These are phyloP conservation scores for Yarrowia sp. DNA, from an alignment of 805 yeast species.

Conservation along the genomic window DNA sequence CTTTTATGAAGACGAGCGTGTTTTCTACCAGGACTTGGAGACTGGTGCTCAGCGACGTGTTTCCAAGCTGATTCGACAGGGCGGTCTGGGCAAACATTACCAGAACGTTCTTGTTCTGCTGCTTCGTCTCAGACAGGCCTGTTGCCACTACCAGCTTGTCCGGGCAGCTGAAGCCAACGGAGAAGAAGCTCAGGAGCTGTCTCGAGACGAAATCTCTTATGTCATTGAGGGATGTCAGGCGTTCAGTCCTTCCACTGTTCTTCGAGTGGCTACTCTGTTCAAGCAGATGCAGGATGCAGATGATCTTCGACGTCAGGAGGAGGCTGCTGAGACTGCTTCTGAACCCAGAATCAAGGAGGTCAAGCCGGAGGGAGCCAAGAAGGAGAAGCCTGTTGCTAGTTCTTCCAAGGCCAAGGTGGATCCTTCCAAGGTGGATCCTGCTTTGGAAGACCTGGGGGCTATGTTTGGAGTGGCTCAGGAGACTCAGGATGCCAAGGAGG, in stretches of 20 bases:
- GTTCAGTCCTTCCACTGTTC: conserved; percentile 8
- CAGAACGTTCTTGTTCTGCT: conserved; percentile 38
- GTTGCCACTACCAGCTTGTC: conserved; percentile 37
- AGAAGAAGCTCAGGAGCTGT: background rate
- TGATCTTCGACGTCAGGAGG: conserved; percentile 9
- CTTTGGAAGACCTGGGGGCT: background rate
- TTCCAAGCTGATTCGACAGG: conserved; percentile 36
- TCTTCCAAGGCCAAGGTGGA: background rate
- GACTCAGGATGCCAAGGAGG: background rate
- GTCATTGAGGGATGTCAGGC: conserved; percentile 10
- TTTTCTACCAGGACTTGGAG: conserved; percentile 45
- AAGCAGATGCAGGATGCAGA: conserved; percentile 23
- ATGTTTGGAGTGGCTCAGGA: background rate
- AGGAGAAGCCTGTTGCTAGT: no score
- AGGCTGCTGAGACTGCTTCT: background rate
- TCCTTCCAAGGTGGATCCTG: background rate
- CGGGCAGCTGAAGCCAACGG: background rate
- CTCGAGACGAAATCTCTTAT: background rate
- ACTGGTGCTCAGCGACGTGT: conserved; percentile 34
- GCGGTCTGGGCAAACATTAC: conserved; percentile 31
- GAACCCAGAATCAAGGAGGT: background rate
- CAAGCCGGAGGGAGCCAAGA: background rate
- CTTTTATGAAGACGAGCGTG: conserved; percentile 36
- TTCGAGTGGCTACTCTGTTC: conserved; percentile 5
- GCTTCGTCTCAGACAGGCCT: conserved; percentile 42